A percentile compares a stretch with the other conserved stretches of the same genome.
These are phyloP conservation scores for Rhodofomes roseus DNA, from an alignment of 1,284 basidiomycete genomes.

Conservation along the genomic window DNA sequence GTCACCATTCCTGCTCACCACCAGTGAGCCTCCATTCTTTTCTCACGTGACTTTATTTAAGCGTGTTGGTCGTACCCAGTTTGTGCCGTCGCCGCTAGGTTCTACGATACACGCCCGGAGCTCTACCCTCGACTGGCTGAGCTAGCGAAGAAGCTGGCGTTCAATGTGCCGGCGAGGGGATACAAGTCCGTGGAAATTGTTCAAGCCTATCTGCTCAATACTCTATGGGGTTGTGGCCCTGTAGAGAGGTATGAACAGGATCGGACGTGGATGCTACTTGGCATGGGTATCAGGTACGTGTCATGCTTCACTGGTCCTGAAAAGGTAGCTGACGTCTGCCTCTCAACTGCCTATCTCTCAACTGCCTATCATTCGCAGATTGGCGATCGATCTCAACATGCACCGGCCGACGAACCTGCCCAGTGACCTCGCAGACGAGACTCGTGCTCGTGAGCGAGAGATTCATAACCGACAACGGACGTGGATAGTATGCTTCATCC, in stretches of 20 bases:
- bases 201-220: conserved; percentile 83
- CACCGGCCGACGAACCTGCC: conserved; percentile 81
- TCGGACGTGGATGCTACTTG: conserved; percentile 88
- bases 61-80: conserved; percentile 43
- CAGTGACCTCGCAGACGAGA: conserved; percentile 72
- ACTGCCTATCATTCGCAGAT: conserved; percentile 53
- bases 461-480: conserved; percentile 93
- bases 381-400: conserved; percentile 95
- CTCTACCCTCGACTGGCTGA: conserved; percentile 80
- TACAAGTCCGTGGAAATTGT: conserved; percentile 97
- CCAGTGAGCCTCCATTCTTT: conserved; percentile 56
- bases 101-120: conserved; percentile 82
- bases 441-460: conserved; percentile 70
- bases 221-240: conserved; percentile 86
- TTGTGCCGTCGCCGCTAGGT: conserved; percentile 91
- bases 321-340: too few species aligned
- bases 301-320: conserved; percentile 3
- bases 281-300: conserved; percentile 75
- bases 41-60: neutral
- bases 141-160: conserved; percentile 89
- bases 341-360: too few species aligned
- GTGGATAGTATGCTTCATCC: conserved; percentile 88
- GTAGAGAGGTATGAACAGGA: conserved; percentile 96
- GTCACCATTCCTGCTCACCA: conserved; percentile 89
- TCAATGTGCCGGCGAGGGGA: conserved; percentile 77